phyloP scores from a whole-genome alignment of 176 grass and related monocot genomes.

The Echinochloa phyllopogon region DNA sequence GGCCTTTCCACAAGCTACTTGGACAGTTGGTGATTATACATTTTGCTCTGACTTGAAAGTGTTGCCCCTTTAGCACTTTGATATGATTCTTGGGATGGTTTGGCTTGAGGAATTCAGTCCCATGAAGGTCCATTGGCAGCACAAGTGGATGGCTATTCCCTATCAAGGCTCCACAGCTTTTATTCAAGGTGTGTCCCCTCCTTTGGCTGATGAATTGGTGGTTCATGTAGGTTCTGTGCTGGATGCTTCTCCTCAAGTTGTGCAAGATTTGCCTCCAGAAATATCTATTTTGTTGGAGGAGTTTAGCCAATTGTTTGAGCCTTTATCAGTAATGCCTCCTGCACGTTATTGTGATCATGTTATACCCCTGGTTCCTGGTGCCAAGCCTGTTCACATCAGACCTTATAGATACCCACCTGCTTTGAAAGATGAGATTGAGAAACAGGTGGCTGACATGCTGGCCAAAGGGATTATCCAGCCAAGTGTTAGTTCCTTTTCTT shows the following conservation, averaged over 20 bases:
- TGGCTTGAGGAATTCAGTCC: neutral
- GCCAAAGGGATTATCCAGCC: neutral
- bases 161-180: rapidly evolving
- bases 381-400: neutral
- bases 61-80: rapidly evolving
- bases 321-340: neutral
- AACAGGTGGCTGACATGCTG: neutral
- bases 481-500: neutral
- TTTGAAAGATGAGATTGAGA: neutral
- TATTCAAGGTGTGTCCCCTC: too few species aligned
- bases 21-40: rapidly evolving
- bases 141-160: neutral
- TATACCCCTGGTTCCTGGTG: neutral
- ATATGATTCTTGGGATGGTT: neutral
- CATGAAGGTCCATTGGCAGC: neutral
- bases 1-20: rapidly evolving
- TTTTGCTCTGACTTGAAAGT: neutral
- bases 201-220: too few species aligned
- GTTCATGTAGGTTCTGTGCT: too few species aligned
- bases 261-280: too few species aligned
- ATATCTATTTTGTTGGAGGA: too few species aligned
- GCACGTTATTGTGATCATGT: neutral
- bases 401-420: neutral
- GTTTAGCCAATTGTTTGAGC: too few species aligned
- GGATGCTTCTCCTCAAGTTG: too few species aligned